Base-by-base conservation (phyloP, 1,284 basidiomycete species). In the Trichosporon sp. region DNA sequence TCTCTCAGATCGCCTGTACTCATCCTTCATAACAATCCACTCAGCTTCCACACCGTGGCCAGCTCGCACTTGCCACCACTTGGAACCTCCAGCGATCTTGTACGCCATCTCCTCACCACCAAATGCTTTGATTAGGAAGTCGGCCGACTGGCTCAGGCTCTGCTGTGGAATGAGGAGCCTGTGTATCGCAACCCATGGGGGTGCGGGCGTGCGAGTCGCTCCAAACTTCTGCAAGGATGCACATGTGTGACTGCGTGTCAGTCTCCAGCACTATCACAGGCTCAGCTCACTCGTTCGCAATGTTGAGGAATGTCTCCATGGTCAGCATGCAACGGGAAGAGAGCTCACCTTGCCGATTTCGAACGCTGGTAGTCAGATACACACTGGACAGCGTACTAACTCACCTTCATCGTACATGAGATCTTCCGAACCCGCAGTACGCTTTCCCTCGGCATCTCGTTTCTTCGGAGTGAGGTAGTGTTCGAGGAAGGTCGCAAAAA, bases 11-110 rank as follows among this genome's bases (percentile, higher is more conserved):
- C 43, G 40, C 14, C 80, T 82, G 80, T 84, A 87, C 67, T 87
- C 86, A 63, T 84, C 83, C 79, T 85, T 86, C 81, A 85, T 85
- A 37, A 90, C 90, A 67, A 98, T 91, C 96, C 96, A 98, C 83
- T 98, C 93, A 1, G 88, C 93, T 77, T 94, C 90, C 76, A 94
- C 91, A 87, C 93, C 79, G 86, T 85, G 71, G 89, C 82, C 78
- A n/a, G 91, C 90, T 43, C 93, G 89, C 19, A 94, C 91, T 81
- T 96, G 95, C 96, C 96, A 98, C 95, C 96, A 98, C 78, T 94
- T 94, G 6, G 90, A 90, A 1, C 96, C 96, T 16, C 96, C 96
- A 1, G 95, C 90, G 32, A 95, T 81, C 68, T 88, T 88, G 75
- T 89, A 88, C 8, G 92, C 89, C 67, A 87, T 86, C 38, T 91